phyloP scores from a whole-genome alignment of 108 stramenopile species.

The Cyclotella choctawhatcheeana region DNA sequence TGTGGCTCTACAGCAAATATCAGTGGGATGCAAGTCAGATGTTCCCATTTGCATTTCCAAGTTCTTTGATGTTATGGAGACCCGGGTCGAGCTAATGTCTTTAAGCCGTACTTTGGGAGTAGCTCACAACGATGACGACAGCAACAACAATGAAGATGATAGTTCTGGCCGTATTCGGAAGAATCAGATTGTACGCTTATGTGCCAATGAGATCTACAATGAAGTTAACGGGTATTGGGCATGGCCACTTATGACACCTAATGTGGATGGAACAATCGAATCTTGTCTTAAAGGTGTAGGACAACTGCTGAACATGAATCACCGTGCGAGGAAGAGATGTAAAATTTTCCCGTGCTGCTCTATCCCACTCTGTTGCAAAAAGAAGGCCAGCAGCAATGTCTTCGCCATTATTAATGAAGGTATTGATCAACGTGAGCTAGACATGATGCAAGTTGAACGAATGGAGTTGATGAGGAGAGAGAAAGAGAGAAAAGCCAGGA shows the following conservation, averaged over 20 bases:
- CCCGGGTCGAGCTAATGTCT: constrained; percentile 44
- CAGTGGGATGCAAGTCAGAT: constrained; percentile 36
- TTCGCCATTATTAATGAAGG: constrained; percentile 51
- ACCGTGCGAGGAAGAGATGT: constrained; percentile 33
- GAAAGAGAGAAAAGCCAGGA: constrained; percentile 32
- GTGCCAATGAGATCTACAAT: constrained; percentile 48
- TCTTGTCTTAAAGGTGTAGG: constrained; percentile 25
- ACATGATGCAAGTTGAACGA: constrained; percentile 44
- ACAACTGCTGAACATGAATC: constrained; percentile 45
- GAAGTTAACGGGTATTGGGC: constrained; percentile 25
- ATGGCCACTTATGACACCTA: constrained; percentile 25
- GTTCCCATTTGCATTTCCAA: constrained; percentile 37
- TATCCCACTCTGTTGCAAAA: constrained; percentile 44
- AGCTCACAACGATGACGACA: constrained; percentile 12
- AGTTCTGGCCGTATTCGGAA: constrained; percentile 33
- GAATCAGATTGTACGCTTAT: constrained; percentile 44
- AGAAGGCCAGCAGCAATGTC: constrained; percentile 27
- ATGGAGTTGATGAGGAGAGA: constrained; percentile 31
- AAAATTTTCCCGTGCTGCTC: constrained; percentile 42
- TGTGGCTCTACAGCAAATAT: constrained; percentile 32
- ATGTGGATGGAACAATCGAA: constrained; percentile 41
- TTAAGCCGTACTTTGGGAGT: constrained; percentile 27
- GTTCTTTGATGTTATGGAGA: constrained; percentile 47
- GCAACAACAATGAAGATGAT: not conserved
- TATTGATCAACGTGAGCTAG: constrained; percentile 42